Base-by-base conservation (phyloP, 2,329 filamentous ascomycete species). In the Talaromyces marneffei region DNA sequence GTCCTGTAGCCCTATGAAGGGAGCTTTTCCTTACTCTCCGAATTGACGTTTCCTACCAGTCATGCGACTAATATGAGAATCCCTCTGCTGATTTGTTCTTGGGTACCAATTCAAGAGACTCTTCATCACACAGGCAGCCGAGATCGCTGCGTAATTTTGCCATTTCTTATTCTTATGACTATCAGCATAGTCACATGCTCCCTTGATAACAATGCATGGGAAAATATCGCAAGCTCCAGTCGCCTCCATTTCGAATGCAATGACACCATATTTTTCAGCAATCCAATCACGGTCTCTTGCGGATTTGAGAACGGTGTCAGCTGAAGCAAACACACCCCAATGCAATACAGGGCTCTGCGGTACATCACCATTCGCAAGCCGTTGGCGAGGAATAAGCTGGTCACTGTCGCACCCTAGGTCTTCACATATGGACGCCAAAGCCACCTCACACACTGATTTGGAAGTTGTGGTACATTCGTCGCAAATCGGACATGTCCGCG, bases 221-320 rank as follows among this genome's bases (percentile, higher is more conserved):
- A 60, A 55, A 0, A 66, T 63, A 57, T 69, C 67, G 62, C 65
- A 67, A 23, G 66, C 27, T 2, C 68, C 69, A 4, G 67, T 66
- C 3, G 64, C 67, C 60, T 72, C 69, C 68, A 70, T 72, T 59
- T 71, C 70, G 20, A 72, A 69, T 31, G 64, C 67, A 12, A 66
- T 56, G 23, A 57, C 57, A 18, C 64, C 44, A 9, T 62, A 4
- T 50, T 35, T 9, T 12, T 4, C 5, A 18, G 27, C 31, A 3
- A 61, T 50, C n/a, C 8, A n/a, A 50, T 60, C 57, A 9, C 57
- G 57, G 4, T 60, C 44, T 42, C 23, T 2, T 16, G 31, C 46
- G 18, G 57, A 54, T 33, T 60, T 60, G 20, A 60, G 33, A 5
- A 60, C 57, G 12, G 37, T 33, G 10, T 60, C 57, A 3, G 46